Evolutionary conservation across 345 rosid species (phyloP).

Genomic region (Gossypium sturtianum): DNA sequence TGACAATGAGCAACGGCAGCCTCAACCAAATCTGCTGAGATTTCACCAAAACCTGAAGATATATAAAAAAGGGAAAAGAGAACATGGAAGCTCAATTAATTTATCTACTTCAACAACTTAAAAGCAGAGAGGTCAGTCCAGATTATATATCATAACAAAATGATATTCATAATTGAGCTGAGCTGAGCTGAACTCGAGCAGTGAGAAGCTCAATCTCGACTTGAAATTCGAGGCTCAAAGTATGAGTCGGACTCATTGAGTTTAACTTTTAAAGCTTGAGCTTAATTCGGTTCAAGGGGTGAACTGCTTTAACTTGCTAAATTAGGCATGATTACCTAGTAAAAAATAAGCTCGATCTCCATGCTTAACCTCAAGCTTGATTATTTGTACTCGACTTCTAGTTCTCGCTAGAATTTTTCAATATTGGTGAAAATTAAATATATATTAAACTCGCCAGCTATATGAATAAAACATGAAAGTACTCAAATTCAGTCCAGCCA

Average conservation of each 20-base stretch:
- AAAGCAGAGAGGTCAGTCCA: neutral
- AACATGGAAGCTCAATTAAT: neutral
- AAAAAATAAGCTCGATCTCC: neutral
- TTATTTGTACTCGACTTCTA: neutral
- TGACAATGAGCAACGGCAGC: conserved; percentile 96
- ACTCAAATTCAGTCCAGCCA: neutral
- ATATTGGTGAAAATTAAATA: neutral
- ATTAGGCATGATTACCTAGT: neutral
- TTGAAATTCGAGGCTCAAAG: neutral
- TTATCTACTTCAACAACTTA: neutral
- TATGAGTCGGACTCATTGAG: neutral
- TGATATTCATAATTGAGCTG: neutral
- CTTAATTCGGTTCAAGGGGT: neutral
- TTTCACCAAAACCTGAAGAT: conserved; percentile 77
- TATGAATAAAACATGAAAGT: neutral
- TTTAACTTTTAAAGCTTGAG: neutral
- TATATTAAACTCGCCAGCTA: neutral
- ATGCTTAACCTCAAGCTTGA: neutral
- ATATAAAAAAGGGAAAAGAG: neutral
- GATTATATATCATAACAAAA: neutral
- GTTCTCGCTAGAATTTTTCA: neutral
- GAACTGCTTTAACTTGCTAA: neutral
- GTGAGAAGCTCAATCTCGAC: neutral
- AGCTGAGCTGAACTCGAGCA: neutral
- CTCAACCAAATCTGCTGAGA: conserved; percentile 70